Evolutionary conservation across 192 early-diverging fungal species (phyloP).

Genomic region (Coemansia guatemalensis): DNA sequence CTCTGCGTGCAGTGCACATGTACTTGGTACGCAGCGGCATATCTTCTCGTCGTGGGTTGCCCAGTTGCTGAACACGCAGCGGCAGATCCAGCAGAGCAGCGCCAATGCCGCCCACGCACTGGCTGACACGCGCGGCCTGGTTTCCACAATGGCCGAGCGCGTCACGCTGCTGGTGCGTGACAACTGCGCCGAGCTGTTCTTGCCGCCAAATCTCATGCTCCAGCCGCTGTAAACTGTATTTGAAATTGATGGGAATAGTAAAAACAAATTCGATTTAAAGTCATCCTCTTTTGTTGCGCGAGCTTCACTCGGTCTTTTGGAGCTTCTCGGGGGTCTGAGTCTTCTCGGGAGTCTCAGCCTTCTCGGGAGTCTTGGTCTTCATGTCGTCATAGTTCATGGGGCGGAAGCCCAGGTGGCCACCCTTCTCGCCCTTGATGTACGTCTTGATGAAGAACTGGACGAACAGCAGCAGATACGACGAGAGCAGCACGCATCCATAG

Average conservation of each 20-base stretch:
- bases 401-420: constrained; percentile 49
- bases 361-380: constrained; percentile 21
- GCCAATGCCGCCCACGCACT: constrained; percentile 6
- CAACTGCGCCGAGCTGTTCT: constrained; percentile 26
- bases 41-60: constrained; percentile 34
- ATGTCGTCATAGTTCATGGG: constrained; percentile 50
- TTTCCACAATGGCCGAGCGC: constrained; percentile 34
- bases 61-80: constrained; percentile 18
- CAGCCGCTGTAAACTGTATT: constrained; percentile 1
- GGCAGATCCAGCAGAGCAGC: constrained; percentile 11
- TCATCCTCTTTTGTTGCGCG: neutral
- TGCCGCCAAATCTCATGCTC: constrained; percentile 18
- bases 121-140: constrained; percentile 22
- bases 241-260: constrained; percentile 2
- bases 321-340: constrained; percentile 21
- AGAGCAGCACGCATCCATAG: constrained; percentile 76
- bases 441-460: constrained; percentile 89
- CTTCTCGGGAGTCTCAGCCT: constrained; percentile 9
- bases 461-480: constrained; percentile 82
- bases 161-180: constrained; percentile 23
- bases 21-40: constrained; percentile 1
- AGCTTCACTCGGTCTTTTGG: constrained; percentile 25
- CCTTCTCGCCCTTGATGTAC: constrained; percentile 61
- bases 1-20: neutral
- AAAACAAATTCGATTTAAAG: neutral